Evolutionary conservation across 176 grass and related monocot species (phyloP).

Genomic region (Zea mays): Zm-B73-REFERENCE-NAM-5.0 NC_050097.1:2784501-2785000

Average conservation of each 20-base stretch:
- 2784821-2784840: not conserved
- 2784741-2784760: conserved; percentile 80
- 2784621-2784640: conserved; percentile 25
- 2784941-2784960: conserved; percentile 68
- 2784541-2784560: conserved; percentile 50
- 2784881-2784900: conserved; percentile 71
- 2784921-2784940: conserved; percentile 92
- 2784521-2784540: conserved; percentile 42
- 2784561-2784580: conserved; percentile 50
- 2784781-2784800: conserved; percentile 82
- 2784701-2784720: not conserved
- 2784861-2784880: not conserved
- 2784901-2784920: conserved; percentile 66
- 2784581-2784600: not conserved
- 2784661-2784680: conserved; percentile 27
- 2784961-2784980: conserved; percentile 44
- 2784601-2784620: not conserved
- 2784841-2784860: conserved; percentile 1
- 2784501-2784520: conserved; percentile 67
- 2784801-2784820: conserved; percentile 30
- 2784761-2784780: conserved; percentile 89
- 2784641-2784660: conserved; percentile 42
- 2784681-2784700: not conserved
- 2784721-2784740: conserved; percentile 41
- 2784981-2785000: conserved; percentile 46